A percentile compares a stretch with the other conserved stretches of the same genome.
phyloP scores from a whole-genome alignment of 352 stramenopile genomes.

The Thraustotheca clavata region DNA sequence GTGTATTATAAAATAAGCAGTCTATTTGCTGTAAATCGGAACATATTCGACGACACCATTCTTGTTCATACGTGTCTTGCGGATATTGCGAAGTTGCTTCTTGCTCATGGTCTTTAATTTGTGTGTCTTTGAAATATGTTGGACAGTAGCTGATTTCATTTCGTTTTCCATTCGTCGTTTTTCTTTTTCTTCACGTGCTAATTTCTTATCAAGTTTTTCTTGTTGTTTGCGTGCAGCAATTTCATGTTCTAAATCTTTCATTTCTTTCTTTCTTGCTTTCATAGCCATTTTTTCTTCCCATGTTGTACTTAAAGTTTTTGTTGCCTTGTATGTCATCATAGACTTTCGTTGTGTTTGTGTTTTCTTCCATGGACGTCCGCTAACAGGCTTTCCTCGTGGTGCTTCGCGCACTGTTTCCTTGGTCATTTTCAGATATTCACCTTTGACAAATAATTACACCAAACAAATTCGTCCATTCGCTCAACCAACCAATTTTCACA shows the following conservation, averaged over 20 bases:
- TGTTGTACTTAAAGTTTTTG: conserved; percentile 73
- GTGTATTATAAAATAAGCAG: neutral
- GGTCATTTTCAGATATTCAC: conserved; percentile 1
- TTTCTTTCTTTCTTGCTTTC: conserved; percentile 64
- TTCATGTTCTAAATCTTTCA: conserved; percentile 76
- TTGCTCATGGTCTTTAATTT: conserved; percentile 89
- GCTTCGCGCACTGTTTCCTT: conserved; percentile 16
- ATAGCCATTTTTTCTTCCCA: conserved; percentile 84
- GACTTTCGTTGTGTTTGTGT: conserved; percentile 75
- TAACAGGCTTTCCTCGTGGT: conserved; percentile 56
- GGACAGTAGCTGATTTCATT: conserved; percentile 78
- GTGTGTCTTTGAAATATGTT: conserved; percentile 84
- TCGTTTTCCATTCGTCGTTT: conserved; percentile 86
- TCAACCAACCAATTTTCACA: conserved; percentile 6
- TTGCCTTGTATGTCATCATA: conserved; percentile 58
- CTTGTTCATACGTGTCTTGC: conserved; percentile 89
- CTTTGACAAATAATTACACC: neutral
- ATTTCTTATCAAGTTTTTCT: conserved; percentile 65
- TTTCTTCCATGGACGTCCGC: conserved; percentile 76
- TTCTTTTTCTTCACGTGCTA: conserved; percentile 76
- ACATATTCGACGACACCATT: conserved; percentile 86
- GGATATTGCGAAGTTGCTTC: conserved; percentile 87
- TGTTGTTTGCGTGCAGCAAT: conserved; percentile 66
- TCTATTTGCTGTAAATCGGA: conserved; percentile 49
- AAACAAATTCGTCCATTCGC: neutral